Evolutionary conservation across 2,329 filamentous ascomycete species (phyloP), one percentile per base, ranked within the genome.

Genomic region (Colletotrichum navitas): DNA sequence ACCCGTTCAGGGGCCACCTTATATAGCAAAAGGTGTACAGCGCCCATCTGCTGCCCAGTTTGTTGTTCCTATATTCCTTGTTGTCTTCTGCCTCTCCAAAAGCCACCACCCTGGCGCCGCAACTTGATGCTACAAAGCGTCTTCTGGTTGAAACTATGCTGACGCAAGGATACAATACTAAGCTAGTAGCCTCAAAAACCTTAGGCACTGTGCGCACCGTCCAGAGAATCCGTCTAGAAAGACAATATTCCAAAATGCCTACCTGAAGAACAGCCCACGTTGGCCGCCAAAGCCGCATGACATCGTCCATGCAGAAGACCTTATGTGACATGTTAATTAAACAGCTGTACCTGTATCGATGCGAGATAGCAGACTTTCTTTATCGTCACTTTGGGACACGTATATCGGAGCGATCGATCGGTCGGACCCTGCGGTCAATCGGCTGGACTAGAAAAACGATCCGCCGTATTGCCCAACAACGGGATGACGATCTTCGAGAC

Each of bases 401-500:
- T 10, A 45, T 45, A n/a, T 45, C 43, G 54, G 55, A 58, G 10
- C 34, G 55, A 55, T 55, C 32, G 0, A 43, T 58, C 55, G 55
- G 55, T 34, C 39, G 59, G 32, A 49, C 41, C 41, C 24, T 63
- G 29, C 8, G 24, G 8, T 49, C 60, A 36, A 52, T 36, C 5
- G 32, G 64, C 3, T 82, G 76, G 78, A 77, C 75, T 1, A 79
- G 78, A 68, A 82, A 82, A 68, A 75, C 54, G 12, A 67, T 75
- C 26, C 75, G 75, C 21, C 76, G 76, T 66, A 75, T 80, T 68
- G 76, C 80, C 71, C 77, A 77, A 71, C 76, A 81, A 74, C 76
- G 71, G 52, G 79, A 80, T 75, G 60, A 74, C 24, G 76, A 81
- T 49, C 74, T 83, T 65, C 76, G 77, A 74, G 79, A 81, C 70